Percentiles rank a stretch among this genome's conserved stretches.
phyloP scores from a whole-genome alignment of 257 asterid genomes.

The Ophiorrhiza pumila region DNA sequence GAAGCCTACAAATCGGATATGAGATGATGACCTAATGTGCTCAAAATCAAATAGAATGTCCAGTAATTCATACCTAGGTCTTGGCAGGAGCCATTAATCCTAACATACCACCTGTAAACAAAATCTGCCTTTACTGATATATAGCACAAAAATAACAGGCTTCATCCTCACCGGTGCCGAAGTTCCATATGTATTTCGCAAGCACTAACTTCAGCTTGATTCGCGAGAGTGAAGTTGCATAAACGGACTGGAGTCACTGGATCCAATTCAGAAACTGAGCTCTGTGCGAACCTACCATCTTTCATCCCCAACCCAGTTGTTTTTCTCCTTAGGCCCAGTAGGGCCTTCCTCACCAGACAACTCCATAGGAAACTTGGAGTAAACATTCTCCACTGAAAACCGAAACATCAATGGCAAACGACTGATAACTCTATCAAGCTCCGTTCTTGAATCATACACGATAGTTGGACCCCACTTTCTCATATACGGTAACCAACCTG shows the following conservation, averaged over 20 bases:
- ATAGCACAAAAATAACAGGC: not conserved
- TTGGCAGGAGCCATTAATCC: not conserved
- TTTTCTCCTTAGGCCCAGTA: conserved; percentile 96
- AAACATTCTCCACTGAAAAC: conserved; percentile 38
- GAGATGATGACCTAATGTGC: not conserved
- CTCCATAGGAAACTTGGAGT: conserved; percentile 69
- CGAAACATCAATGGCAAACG: conserved; percentile 51
- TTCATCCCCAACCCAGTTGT: conserved; percentile 94
- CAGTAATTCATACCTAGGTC: not conserved
- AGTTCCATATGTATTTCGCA: not conserved
- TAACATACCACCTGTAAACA: not conserved
- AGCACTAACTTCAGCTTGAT: not conserved
- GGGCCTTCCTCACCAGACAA: conserved; percentile 89
- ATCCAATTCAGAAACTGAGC: not conserved
- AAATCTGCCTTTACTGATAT: not conserved
- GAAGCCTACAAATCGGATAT: not conserved
- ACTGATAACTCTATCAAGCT: conserved; percentile 49
- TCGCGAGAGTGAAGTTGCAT: not conserved
- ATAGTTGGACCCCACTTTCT: conserved; percentile 86
- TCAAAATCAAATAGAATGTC: not conserved
- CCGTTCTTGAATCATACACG: conserved; percentile 62
- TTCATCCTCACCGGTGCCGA: not conserved
- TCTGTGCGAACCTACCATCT: conserved; percentile 45
- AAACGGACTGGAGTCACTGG: not conserved
- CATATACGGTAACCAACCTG: conserved; percentile 81